Evolutionary conservation across 2,329 filamentous ascomycete species (phyloP).

Genomic region (Furcasterigmium furcatum): DNA sequence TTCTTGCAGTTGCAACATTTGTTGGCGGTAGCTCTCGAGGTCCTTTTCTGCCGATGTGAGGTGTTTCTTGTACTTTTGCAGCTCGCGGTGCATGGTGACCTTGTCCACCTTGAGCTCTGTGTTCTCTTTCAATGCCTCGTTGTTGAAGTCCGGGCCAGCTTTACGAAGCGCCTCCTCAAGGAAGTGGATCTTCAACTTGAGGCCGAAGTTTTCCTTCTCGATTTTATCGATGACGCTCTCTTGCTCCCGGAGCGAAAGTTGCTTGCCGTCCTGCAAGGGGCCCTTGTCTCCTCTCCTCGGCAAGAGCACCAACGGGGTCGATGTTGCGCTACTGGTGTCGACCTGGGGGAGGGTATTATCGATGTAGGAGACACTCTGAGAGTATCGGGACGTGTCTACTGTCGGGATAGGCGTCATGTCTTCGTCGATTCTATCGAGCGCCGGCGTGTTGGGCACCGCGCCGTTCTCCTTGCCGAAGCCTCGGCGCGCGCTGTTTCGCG

Average conservation of each 20-base stretch:
- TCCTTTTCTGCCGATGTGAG: slow-evolving; percentile 81
- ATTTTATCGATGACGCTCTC: slow-evolving; percentile 94
- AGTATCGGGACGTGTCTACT: slow-evolving; percentile 71
- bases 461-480: slow-evolving; percentile 58
- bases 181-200: slow-evolving; percentile 97
- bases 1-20: slow-evolving; percentile 80
- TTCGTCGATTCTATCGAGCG: slow-evolving; percentile 62
- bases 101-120: slow-evolving; percentile 93
- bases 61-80: slow-evolving; percentile 82
- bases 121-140: slow-evolving; percentile 87
- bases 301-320: slow-evolving; percentile 74
- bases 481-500: slow-evolving; percentile 65
- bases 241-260: slow-evolving; percentile 88
- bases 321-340: slow-evolving; percentile 75
- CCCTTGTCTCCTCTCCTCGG: slow-evolving; percentile 62
- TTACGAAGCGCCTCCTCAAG: slow-evolving; percentile 88
- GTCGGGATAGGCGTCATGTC: slow-evolving; percentile 72
- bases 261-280: slow-evolving; percentile 79
- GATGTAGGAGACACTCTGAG: slow-evolving; percentile 61
- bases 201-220: slow-evolving; percentile 96
- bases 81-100: slow-evolving; percentile 82
- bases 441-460: slow-evolving; percentile 64
- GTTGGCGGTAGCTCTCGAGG: slow-evolving; percentile 76
- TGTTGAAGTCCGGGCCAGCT: slow-evolving; percentile 84
- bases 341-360: slow-evolving; percentile 73